A percentile compares a stretch with the other conserved stretches of the same genome.
Evolutionary conservation across 345 rosid species (phyloP).

Genomic region (Populus pruinosa): DNA sequence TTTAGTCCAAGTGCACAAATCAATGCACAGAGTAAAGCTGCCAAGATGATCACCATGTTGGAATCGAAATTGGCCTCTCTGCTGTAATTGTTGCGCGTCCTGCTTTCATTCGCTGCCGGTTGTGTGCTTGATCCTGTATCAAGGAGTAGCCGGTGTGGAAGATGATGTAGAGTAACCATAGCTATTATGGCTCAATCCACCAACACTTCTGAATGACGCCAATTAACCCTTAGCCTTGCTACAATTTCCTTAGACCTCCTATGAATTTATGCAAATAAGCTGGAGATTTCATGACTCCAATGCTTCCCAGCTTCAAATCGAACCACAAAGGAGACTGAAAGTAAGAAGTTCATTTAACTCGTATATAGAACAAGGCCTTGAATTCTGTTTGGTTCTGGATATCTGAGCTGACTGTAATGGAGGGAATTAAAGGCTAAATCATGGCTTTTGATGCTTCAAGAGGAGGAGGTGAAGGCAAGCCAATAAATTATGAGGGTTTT

Average conservation of each 20-base stretch:
- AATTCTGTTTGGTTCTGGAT: not conserved
- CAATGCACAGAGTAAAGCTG: conserved; percentile 28
- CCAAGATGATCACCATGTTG: conserved; percentile 27
- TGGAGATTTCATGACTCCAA: conserved; percentile 11
- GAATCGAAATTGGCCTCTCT: conserved; percentile 43
- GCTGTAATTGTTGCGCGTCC: conserved; percentile 16
- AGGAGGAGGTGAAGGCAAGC: not conserved
- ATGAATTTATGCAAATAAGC: conserved; percentile 14
- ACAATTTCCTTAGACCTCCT: not conserved
- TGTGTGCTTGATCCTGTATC: conserved; percentile 19
- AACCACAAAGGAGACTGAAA: conserved; percentile 41
- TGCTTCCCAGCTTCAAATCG: conserved; percentile 29
- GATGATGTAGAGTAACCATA: conserved; percentile 26
- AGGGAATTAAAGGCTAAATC: conserved; percentile 4
- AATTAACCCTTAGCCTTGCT: not conserved
- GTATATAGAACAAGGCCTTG: conserved; percentile 5
- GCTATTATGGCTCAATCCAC: not conserved
- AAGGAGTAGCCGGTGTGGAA: conserved; percentile 45
- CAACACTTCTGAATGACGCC: conserved; percentile 1
- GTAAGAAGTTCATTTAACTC: conserved; percentile 34
- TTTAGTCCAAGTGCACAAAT: conserved; percentile 26
- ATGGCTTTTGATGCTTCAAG: not conserved
- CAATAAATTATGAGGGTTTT: conserved; percentile 1
- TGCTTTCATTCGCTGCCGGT: conserved; percentile 26
- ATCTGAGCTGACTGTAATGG: not conserved